Percentiles rank a stretch among this genome's conserved stretches.
These are phyloP conservation scores for Fusarium tanahbumbuense DNA, from an alignment of 2,329 filamentous ascomycete genomes.

Conservation along the genomic window DNA sequence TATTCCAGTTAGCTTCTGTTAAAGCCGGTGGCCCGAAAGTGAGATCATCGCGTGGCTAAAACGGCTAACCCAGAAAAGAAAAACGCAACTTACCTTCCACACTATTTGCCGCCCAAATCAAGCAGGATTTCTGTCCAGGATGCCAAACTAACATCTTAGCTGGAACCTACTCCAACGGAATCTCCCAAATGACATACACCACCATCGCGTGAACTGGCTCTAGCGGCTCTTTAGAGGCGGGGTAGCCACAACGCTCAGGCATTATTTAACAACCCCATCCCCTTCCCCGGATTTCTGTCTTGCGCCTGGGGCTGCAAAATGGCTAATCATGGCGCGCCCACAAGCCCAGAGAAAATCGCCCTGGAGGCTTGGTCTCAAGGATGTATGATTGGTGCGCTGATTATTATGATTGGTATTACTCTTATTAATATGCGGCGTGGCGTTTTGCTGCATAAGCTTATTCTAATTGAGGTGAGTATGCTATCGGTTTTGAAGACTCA, in stretches of 20 bases:
- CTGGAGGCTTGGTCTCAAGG: slow-evolving; percentile 62
- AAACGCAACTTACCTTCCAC: accelerated
- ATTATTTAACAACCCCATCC: not conserved
- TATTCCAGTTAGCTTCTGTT: not conserved
- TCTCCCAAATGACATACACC: not conserved
- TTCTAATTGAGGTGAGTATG: slow-evolving; percentile 59
- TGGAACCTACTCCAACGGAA: not conserved
- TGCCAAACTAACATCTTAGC: not conserved
- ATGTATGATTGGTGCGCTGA: slow-evolving; percentile 60
- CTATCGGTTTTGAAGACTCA: too few species aligned
- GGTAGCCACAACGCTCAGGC: not conserved
- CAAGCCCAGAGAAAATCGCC: slow-evolving; percentile 37
- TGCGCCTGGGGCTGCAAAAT: not conserved
- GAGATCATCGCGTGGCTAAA: not conserved
- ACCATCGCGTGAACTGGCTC: not conserved
- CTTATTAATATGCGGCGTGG: slow-evolving; percentile 61
- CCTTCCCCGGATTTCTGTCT: not conserved
- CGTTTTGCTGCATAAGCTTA: slow-evolving; percentile 62
- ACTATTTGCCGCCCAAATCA: accelerated
- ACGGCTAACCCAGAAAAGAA: not conserved
- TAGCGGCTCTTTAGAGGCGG: not conserved
- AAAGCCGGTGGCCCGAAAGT: not conserved
- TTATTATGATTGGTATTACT: slow-evolving; percentile 62
- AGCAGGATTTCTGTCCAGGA: not conserved
- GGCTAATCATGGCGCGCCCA: slow-evolving; percentile 17